Conservation (phyloP, 2,329 filamentous ascomycete species). For the Fusarium brevicatenulatum region DNA sequence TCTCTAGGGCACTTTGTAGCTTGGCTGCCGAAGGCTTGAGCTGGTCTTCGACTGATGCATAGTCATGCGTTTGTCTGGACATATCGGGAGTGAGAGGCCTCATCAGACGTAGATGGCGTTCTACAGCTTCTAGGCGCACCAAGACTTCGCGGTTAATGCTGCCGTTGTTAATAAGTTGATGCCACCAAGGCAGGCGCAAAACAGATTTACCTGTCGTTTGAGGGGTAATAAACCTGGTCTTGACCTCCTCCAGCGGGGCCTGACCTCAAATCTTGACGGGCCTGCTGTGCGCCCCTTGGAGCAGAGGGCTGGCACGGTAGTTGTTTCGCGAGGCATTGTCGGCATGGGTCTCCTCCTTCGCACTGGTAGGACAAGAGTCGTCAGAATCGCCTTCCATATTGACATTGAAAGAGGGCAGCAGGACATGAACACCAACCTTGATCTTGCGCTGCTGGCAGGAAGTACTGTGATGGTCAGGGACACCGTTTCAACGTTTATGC, state of each 20-base stretch:
- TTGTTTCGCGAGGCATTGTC: slow-evolving; percentile 24
- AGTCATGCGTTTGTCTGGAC: background rate
- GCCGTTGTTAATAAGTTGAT: background rate
- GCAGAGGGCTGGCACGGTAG: slow-evolving; percentile 14
- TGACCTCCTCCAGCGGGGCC: background rate
- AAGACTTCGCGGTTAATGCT: slow-evolving; percentile 11
- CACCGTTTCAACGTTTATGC: too few relatives aligned
- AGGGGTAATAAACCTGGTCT: background rate
- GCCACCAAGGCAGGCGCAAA: background rate
- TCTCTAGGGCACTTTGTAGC: slow-evolving; percentile 22
- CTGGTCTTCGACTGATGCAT: slow-evolving; percentile 7
- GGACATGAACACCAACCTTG: slow-evolving; percentile 12
- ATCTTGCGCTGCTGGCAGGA: slow-evolving; percentile 36
- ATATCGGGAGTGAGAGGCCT: background rate
- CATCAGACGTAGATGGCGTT: slow-evolving; percentile 15
- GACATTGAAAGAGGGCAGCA: background rate
- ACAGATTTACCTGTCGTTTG: background rate
- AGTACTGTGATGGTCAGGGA: slow-evolving; percentile 5
- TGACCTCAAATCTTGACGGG: background rate
- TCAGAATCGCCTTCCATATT: background rate
- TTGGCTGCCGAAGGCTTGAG: slow-evolving; percentile 5
- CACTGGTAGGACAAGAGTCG: slow-evolving; percentile 1
- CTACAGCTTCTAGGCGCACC: slow-evolving; percentile 10
- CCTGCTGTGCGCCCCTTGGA: slow-evolving; percentile 10
- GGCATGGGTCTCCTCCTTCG: slow-evolving; percentile 31